Evolutionary conservation across 2,329 filamentous ascomycete genomes (phyloP).

Genomic region (Colletotrichum eleusines): DNA sequence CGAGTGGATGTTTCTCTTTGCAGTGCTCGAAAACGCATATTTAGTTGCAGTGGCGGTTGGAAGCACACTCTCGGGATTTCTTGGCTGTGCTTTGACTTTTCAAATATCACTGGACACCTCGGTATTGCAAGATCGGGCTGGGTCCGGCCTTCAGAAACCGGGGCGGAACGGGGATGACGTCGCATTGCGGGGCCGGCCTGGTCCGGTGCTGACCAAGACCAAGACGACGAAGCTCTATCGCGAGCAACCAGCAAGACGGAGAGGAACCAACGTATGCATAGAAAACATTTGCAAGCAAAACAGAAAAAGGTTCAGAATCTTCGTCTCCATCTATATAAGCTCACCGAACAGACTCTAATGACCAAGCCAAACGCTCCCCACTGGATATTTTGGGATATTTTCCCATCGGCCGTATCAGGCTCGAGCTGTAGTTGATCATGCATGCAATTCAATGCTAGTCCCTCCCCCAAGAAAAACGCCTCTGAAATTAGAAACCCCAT

Average conservation of each 20-base stretch:
- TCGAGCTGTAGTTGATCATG: conserved; percentile 35
- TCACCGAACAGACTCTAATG: conserved; percentile 22
- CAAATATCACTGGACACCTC: not conserved
- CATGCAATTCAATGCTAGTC: conserved; percentile 33
- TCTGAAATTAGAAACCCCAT: not conserved
- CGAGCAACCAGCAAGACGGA: not conserved
- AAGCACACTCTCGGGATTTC: no score
- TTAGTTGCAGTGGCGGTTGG: no score
- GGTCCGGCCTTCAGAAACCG: not conserved
- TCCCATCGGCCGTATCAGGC: conserved; percentile 33
- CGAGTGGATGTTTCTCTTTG: not conserved
- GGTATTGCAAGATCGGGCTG: not conserved
- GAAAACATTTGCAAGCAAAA: not conserved
- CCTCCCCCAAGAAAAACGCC: conserved; percentile 19
- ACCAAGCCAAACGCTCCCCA: conserved; percentile 38
- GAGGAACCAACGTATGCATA: not conserved
- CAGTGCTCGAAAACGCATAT: not conserved
- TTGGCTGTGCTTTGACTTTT: no score
- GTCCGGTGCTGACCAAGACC: not conserved
- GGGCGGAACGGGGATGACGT: not conserved
- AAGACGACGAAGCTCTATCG: not conserved
- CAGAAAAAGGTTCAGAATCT: not conserved
- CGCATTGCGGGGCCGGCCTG: not conserved
- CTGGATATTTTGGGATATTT: conserved; percentile 40
- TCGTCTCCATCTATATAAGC: conserved; percentile 13